Evolutionary conservation across 129 eudicot species (phyloP).

Genomic region (Saposhnikovia divaricata): DNA sequence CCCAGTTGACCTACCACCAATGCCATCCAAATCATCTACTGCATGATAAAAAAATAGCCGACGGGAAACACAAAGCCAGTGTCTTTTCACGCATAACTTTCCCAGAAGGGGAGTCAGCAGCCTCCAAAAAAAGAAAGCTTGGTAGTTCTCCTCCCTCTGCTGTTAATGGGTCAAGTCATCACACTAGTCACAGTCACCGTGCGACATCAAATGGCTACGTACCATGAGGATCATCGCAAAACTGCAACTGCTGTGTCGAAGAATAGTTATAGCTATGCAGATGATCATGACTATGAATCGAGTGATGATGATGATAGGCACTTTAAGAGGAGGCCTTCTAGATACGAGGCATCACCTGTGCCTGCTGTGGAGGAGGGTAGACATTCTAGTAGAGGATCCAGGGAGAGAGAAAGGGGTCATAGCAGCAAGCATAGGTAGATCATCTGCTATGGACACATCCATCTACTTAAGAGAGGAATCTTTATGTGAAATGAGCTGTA

Average conservation of each 20-base stretch:
- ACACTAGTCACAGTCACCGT: conserved; percentile 19
- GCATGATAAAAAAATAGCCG: conserved; percentile 23
- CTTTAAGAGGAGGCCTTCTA: conserved; percentile 85
- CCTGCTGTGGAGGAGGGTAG: conserved; percentile 28
- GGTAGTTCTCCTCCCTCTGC: conserved; percentile 18
- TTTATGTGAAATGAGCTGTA: background rate
- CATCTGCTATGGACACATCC: background rate
- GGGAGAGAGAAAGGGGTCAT: conserved; percentile 40
- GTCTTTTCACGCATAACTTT: conserved; percentile 93
- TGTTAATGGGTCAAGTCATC: conserved; percentile 16
- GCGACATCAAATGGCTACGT: conserved; percentile 28
- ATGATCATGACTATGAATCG: conserved; percentile 40
- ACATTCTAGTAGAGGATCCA: conserved; percentile 19
- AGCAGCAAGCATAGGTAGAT: conserved; percentile 55
- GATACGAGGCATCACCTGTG: conserved; percentile 69
- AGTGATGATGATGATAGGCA: conserved; percentile 95
- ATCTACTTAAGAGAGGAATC: background rate
- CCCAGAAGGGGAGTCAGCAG: conserved; percentile 54
- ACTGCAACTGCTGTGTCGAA: conserved; percentile 26
- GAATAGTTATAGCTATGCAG: conserved; percentile 31
- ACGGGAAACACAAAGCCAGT: conserved; percentile 55
- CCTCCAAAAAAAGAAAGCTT: conserved; percentile 59
- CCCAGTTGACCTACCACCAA: conserved; percentile 15
- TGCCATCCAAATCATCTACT: conserved; percentile 25
- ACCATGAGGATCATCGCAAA: conserved; percentile 28